Evolutionary conservation across 73 alveolate genomes (phyloP), one percentile per base, ranked within the genome.

Genomic region (Uronychia binucleata): DNA sequence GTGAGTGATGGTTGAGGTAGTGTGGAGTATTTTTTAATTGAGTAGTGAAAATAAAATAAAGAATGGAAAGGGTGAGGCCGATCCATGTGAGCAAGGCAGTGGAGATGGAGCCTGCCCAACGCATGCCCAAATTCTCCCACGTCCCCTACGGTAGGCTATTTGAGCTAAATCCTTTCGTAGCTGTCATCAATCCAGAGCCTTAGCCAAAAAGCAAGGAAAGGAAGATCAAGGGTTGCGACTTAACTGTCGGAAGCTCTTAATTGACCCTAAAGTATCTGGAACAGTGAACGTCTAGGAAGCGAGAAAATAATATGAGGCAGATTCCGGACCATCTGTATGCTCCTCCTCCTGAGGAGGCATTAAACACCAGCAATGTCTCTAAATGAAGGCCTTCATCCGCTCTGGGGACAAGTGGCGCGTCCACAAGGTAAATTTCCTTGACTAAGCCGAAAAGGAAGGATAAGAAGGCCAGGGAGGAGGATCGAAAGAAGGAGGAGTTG

Each of bases 291-390:
- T 86, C 27, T 28, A 32, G 59, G 77, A 33, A 19, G 78, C 77
- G 75, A 82, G 83, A n/a, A 58, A 86, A 57, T 77, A 59, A 30
- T 76, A 58, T 25, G 78, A 86, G 67, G 78, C 34, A 78, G 46
- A 76, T 86, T 19, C 92, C 92, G 0, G 92, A 86, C 77, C 92
- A 86, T 58, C 80, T 86, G n/a, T 79, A 28, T 85, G 78, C 25
- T 31, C 86, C 57, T 31, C 79, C 46, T 77, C 29, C 58, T n/a
- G 86, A 1, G 57, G 79, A 26, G 0, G 67, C 67, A 5, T 46
- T 46, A 11, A 46, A 46, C 19, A 11, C 67, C 5, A 46, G 67
- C 19, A 11, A 5, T 5, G 19, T 46, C 67, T 46, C 67, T 11
- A 11, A 5, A 11, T 11, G 19, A 46, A 5, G 67, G 19, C 67